Percentiles rank a stretch among this genome's conserved stretches.
phyloP scores from a whole-genome alignment of 2,329 filamentous ascomycete species.

The Sclerotinia spermophila region DNA sequence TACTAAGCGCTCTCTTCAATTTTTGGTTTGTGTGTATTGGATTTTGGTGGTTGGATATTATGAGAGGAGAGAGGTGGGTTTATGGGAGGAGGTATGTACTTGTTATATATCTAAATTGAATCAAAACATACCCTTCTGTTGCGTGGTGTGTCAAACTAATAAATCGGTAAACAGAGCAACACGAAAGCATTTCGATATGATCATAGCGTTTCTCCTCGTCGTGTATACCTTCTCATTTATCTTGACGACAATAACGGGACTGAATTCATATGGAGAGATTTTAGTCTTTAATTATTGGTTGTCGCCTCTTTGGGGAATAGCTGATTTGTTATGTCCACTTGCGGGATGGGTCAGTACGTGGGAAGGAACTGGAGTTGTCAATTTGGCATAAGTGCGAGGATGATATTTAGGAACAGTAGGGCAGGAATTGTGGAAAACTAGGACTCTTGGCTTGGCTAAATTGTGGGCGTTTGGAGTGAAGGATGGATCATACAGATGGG shows the following conservation, averaged over 20 bases:
- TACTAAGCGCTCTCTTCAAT: not conserved
- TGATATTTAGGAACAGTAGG: not conserved
- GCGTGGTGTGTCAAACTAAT: not conserved
- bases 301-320: not conserved
- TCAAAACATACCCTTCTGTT: not conserved
- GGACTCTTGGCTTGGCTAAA: not conserved
- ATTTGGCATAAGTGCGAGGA: not conserved
- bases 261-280: not conserved
- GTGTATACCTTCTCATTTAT: not conserved
- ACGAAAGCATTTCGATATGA: not conserved
- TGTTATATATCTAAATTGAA: not conserved
- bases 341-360: not conserved
- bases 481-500: not conserved
- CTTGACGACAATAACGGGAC: not conserved
- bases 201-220: not conserved
- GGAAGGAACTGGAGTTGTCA: not conserved
- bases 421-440: not conserved
- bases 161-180: not conserved
- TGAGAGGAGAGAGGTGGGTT: not conserved
- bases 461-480: not conserved
- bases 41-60: not conserved
- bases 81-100: not conserved
- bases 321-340: not conserved
- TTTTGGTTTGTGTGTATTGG: not conserved
- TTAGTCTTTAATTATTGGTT: not conserved